Conservation (phyloP, 202 grass and related monocot species). For the Bolboschoenoplectus hybrid region DNA sequence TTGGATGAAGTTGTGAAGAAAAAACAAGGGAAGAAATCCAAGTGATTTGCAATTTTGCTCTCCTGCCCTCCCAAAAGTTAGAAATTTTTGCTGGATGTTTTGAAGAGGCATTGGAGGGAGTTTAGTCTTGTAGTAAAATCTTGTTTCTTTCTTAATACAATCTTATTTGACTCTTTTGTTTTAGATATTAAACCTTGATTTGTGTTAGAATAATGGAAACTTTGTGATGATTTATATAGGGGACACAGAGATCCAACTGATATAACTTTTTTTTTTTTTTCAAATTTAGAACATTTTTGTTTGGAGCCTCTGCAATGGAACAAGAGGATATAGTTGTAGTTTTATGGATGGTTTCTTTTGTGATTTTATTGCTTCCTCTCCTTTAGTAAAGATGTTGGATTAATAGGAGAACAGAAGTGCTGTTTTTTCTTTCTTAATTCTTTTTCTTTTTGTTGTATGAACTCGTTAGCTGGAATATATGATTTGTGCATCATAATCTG, state of each 20-base stretch:
- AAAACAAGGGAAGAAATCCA: constrained; percentile 70
- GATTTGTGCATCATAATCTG: not conserved
- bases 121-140: not conserved
- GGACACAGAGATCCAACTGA: not conserved
- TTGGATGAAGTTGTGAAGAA: constrained; percentile 68
- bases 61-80: not conserved
- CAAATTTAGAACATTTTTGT: not conserved
- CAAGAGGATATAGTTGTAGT: not conserved
- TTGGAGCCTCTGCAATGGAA: not conserved
- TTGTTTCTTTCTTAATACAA: not conserved
- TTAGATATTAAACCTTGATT: not conserved
- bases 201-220: not conserved
- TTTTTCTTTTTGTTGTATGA: too few species aligned
- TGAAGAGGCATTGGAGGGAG: not conserved
- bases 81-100: constrained; percentile 9
- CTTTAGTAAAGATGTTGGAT: not conserved
- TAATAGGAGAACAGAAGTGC: not conserved
- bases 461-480: not conserved
- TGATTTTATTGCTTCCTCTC: too few species aligned
- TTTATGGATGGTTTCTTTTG: not conserved
- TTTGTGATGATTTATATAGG: constrained; percentile 1
- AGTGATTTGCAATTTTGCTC: constrained; percentile 42
- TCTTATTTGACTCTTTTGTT: not conserved
- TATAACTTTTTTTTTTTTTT: not conserved
- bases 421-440: too few species aligned